Evolutionary conservation across 768 basidiomycete genomes (phyloP).

Genomic region (Boletus speciosus): DNA sequence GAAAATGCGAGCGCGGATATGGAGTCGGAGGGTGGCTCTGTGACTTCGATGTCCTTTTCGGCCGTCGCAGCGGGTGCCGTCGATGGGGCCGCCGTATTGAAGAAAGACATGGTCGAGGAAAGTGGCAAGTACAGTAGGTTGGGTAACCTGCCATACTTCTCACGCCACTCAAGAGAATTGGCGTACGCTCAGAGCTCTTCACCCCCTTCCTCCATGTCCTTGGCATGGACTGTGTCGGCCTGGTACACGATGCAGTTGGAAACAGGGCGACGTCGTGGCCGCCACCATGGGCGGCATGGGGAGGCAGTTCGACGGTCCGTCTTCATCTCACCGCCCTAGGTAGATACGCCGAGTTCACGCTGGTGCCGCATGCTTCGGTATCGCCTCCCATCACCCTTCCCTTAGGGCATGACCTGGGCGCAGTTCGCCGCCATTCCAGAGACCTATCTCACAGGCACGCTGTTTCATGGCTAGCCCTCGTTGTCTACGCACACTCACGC

Average conservation of each 20-base stretch:
- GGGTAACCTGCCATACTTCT: background rate
- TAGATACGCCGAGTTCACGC: constrained; percentile 23
- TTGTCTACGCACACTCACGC: background rate
- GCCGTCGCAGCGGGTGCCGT: constrained; percentile 37
- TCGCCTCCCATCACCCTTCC: constrained; percentile 14
- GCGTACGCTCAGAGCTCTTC: too few relatives aligned
- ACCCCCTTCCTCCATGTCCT: too few relatives aligned
- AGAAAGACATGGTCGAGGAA: constrained; percentile 42
- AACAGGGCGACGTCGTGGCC: background rate
- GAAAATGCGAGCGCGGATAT: constrained; percentile 86
- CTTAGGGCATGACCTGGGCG: background rate
- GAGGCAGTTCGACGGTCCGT: background rate
- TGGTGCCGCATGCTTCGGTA: constrained; percentile 23
- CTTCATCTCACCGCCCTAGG: background rate
- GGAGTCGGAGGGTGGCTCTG: constrained; percentile 80
- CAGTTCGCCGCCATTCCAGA: background rate
- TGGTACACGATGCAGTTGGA: background rate
- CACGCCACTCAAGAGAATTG: constrained; percentile 21
- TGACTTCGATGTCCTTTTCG: constrained; percentile 80
- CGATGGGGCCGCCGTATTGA: constrained; percentile 30
- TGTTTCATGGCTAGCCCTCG: background rate
- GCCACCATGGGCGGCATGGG: background rate
- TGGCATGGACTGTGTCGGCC: background rate
- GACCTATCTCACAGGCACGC: background rate
- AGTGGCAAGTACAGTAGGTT: background rate